These are phyloP conservation scores for Hydrangea macrophylla DNA, from an alignment of 148 eudicot species.

Conservation along the genomic window DNA sequence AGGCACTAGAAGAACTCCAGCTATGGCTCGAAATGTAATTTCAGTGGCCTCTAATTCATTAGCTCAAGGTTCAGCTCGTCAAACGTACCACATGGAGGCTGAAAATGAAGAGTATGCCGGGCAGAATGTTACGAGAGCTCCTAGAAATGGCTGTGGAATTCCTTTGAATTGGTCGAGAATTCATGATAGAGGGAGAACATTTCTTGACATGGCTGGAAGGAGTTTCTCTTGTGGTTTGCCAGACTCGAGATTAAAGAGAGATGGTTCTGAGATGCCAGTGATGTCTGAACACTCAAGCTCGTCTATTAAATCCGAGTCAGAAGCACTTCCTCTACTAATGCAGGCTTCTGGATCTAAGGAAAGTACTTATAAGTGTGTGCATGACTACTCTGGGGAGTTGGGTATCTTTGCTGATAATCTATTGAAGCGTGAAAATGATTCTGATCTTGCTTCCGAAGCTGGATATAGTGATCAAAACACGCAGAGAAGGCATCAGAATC, in stretches of 20 bases:
- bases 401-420: conserved; percentile 81
- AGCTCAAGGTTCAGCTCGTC: conserved; percentile 44
- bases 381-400: conserved; percentile 92
- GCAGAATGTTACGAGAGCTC: conserved; percentile 54
- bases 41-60: conserved; percentile 91
- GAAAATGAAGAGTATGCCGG: conserved; percentile 38
- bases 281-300: conserved; percentile 58
- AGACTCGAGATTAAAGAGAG: conserved; percentile 63
- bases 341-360: conserved; percentile 69
- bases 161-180: conserved; percentile 95
- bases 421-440: conserved; percentile 55
- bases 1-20: conserved; percentile 53
- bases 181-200: conserved; percentile 77
- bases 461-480: conserved; percentile 49
- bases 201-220: conserved; percentile 92
- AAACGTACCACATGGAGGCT: conserved; percentile 30
- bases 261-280: conserved; percentile 33
- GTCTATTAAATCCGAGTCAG: conserved; percentile 49
- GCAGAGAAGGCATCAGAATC: conserved; percentile 42
- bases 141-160: conserved; percentile 80
- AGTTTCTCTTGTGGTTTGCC: conserved; percentile 92
- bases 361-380: conserved; percentile 70
- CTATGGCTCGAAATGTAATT: conserved; percentile 44
- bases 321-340: conserved; percentile 70
- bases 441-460: conserved; percentile 76